phyloP scores from a whole-genome alignment of 129 eudicot genomes.

The Ambrosia trifida region DNA sequence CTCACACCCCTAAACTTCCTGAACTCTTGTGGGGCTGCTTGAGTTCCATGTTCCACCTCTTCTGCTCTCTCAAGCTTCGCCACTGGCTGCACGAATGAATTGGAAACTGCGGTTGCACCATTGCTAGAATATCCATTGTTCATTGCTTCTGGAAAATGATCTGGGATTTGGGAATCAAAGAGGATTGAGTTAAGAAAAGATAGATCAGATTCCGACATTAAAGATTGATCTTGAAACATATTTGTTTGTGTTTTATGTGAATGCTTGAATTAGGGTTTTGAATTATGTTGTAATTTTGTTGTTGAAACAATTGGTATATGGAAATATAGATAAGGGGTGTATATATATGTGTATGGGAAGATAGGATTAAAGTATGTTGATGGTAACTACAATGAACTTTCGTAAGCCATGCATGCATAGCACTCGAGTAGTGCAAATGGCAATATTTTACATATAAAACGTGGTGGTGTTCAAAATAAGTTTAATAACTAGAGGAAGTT shows the following conservation, averaged over 20 bases:
- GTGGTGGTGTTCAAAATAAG: neutral
- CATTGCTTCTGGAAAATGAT: conserved; percentile 21
- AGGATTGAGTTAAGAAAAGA: conserved; percentile 46
- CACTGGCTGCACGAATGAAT: neutral
- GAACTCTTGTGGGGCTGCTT: conserved; percentile 26
- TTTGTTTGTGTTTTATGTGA: neutral
- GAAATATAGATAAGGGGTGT: conserved; percentile 8
- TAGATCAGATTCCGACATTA: conserved; percentile 44
- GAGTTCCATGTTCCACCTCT: conserved; percentile 4
- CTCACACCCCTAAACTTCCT: conserved; percentile 44
- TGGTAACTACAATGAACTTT: neutral
- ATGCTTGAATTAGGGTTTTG: conserved; percentile 14
- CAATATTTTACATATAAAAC: neutral
- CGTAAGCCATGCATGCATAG: conserved; percentile 1
- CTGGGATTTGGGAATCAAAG: conserved; percentile 36
- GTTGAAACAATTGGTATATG: conserved; percentile 15
- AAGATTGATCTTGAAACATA: conserved; percentile 27
- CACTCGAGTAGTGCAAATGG: neutral
- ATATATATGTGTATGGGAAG: conserved; percentile 13
- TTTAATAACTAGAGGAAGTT: neutral
- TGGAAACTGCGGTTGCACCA: conserved; percentile 8
- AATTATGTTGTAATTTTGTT: conserved; percentile 16
- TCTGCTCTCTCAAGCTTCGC: neutral
- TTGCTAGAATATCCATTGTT: conserved; percentile 2
- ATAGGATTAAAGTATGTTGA: neutral